These are phyloP conservation scores for Babesia gibsoni DNA, from an alignment of 169 alveolate genomes.

Conservation along the genomic window DNA sequence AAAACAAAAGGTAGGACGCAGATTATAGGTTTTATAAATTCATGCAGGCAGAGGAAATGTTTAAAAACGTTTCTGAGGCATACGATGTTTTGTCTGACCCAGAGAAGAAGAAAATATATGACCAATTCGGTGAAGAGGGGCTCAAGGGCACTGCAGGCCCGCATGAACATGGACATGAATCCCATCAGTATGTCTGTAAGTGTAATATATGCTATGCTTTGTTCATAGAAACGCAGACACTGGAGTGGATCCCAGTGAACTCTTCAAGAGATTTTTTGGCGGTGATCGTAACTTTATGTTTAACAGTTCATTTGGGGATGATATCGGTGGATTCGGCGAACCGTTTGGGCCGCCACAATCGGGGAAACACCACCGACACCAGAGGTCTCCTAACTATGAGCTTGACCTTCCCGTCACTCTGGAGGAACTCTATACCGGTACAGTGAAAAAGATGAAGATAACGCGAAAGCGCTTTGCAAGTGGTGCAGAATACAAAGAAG, in stretches of 20 bases:
- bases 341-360: constrained; percentile 47
- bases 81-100: constrained; percentile 93
- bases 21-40: neutral
- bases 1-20: constrained; percentile 52
- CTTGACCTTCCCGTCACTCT: constrained; percentile 79
- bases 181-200: constrained; percentile 69
- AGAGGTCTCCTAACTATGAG: constrained; percentile 73
- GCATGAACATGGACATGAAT: constrained; percentile 33
- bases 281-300: constrained; percentile 75
- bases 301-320: constrained; percentile 72
- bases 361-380: constrained; percentile 18
- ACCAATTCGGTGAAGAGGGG: constrained; percentile 94
- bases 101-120: constrained; percentile 91
- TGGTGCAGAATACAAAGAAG: constrained; percentile 75
- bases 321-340: constrained; percentile 74
- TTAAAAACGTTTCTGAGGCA: constrained; percentile 90
- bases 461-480: constrained; percentile 80
- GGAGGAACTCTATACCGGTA: constrained; percentile 77
- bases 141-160: constrained; percentile 84
- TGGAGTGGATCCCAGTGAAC: constrained; percentile 81
- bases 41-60: constrained; percentile 83
- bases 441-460: constrained; percentile 77
- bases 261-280: constrained; percentile 78
- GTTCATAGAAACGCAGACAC: constrained; percentile 50
- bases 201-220: neutral